Evolutionary conservation across 2,329 filamentous ascomycete species (phyloP).

Genomic region (Tolypocladium inflatum): DNA sequence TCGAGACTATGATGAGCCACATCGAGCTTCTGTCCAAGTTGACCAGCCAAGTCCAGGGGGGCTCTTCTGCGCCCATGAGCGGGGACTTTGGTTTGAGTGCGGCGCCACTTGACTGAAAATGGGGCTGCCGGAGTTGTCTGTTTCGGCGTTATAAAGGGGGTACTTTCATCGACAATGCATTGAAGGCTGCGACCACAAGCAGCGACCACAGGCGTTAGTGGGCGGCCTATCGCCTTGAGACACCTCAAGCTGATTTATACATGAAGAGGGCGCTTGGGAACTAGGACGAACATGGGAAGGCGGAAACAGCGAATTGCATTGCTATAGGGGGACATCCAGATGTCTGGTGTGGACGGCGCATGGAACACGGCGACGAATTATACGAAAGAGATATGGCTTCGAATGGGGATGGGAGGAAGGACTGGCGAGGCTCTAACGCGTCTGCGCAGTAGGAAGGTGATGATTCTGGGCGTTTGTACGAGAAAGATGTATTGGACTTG

Average conservation of each 20-base stretch:
- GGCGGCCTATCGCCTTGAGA: neutral
- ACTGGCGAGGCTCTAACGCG: neutral
- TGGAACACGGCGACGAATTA: neutral
- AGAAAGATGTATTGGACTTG: neutral
- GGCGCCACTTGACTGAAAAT: slow-evolving; percentile 21
- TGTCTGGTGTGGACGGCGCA: neutral
- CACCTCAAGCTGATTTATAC: neutral
- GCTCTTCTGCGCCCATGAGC: slow-evolving; percentile 17
- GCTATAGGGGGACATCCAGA: neutral
- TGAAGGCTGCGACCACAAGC: neutral
- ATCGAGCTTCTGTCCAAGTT: slow-evolving; percentile 30
- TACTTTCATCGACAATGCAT: neutral
- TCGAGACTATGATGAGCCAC: slow-evolving; percentile 27
- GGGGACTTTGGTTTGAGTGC: slow-evolving; percentile 20
- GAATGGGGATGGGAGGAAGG: neutral
- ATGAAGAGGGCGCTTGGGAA: neutral
- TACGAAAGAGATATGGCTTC: neutral
- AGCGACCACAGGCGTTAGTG: neutral
- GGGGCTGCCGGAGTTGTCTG: neutral
- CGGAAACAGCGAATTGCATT: neutral
- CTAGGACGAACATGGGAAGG: neutral
- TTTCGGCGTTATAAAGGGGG: neutral
- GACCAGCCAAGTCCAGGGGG: slow-evolving; percentile 18
- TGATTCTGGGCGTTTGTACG: neutral
- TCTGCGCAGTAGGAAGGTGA: neutral